Evolutionary conservation across 768 basidiomycete species (phyloP).

Genomic region (Serendipita sp.): DNA sequence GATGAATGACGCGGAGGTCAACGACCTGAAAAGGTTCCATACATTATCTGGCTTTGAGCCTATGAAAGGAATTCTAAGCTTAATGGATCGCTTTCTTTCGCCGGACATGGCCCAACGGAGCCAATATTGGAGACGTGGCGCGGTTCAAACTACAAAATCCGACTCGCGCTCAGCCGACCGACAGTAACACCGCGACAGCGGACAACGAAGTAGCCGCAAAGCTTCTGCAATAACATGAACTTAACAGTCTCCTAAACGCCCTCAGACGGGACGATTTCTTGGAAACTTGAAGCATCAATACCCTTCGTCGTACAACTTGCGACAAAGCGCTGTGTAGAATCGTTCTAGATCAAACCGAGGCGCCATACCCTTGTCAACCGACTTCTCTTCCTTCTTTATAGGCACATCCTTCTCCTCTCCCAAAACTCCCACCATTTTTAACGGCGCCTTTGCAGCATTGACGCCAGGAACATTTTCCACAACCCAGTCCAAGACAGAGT

Average conservation of each 20-base stretch:
- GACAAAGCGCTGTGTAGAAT: conserved; percentile 77
- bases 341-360: conserved; percentile 67
- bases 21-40: too few relatives aligned
- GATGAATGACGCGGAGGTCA: too few relatives aligned
- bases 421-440: not conserved
- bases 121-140: too few relatives aligned
- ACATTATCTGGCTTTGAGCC: too few relatives aligned
- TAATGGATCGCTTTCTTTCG: too few relatives aligned
- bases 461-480: conserved; percentile 47
- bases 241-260: not conserved
- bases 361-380: conserved; percentile 13
- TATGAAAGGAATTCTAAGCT: too few relatives aligned
- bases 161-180: too few relatives aligned
- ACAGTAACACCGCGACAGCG: too few relatives aligned
- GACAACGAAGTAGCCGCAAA: too few relatives aligned
- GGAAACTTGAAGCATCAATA: conserved; percentile 30
- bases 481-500: conserved; percentile 66
- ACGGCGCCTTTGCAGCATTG: not conserved
- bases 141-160: too few relatives aligned
- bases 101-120: too few relatives aligned
- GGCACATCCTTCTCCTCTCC: not conserved
- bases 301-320: conserved; percentile 88
- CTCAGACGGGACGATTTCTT: not conserved
- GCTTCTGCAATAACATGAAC: too few relatives aligned
- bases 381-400: not conserved